Evolutionary conservation across 805 yeast genomes (phyloP), one percentile per base, ranked within the genome.

Genomic region (Schizosaccharomyces cryophilus): DNA sequence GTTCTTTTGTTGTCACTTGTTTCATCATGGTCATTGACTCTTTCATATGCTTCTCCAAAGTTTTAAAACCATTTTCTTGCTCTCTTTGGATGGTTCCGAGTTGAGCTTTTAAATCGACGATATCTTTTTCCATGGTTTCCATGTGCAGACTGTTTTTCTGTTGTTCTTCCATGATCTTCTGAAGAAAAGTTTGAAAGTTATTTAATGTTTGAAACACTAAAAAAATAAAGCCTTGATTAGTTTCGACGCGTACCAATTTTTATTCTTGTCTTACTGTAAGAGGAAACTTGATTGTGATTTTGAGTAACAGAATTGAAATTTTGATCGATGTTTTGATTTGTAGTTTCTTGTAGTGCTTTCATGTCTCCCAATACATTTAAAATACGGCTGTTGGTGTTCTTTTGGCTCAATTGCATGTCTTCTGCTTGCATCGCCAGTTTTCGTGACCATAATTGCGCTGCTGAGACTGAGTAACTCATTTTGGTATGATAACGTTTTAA

Each of bases 391-490:
- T 24, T 45, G 5, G 21, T n/a, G 2, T n/a, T 19, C 4, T 45
- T 45, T 45, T 45, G 51, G 17, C 26, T n/a, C 51, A 19, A 24
- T 45, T 45, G 51, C 35, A 51, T 51, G 17, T 51, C 56, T 29
- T 51, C 56, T 6, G 56, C 56, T 51, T 51, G 56, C 56, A 51
- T 24, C 7, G 56, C 56, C 35, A 51, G 35, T 29, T 51, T 51
- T 17, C 56, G 56, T 11, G 56, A 51, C 56, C 56, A 51, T 51
- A 51, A 51, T 51, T 51, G 56, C 2, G 56, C 56, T 5, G 56
- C 56, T 51, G 56, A 51, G 15, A 51, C 56, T 21, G 56, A 51
- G 26, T 51, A 51, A 21, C 56, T 51, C 56, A 51, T 51, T 24
- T 19, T 51, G 7, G 3, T 19, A 45, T 11, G 17, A 45, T 4